Evolutionary conservation across 2,329 filamentous ascomycete genomes (phyloP).

Genomic region (Paecilomyces formosus): DNA sequence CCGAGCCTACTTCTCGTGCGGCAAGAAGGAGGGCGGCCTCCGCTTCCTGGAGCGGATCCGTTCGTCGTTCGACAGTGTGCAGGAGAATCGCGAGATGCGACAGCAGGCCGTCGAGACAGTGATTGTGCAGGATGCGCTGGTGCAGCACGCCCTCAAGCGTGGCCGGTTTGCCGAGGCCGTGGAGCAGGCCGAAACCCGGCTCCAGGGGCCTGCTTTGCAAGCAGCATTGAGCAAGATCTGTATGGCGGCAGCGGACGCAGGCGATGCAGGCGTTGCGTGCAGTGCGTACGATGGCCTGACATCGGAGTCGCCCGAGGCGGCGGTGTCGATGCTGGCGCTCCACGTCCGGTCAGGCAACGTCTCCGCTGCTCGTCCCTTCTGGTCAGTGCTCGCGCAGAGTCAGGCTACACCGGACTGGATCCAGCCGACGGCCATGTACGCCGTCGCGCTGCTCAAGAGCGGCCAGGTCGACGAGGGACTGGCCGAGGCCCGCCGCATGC

Average conservation of each 20-base stretch:
- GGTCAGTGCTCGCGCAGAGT: constrained; percentile 60
- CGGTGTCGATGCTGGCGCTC: constrained; percentile 79
- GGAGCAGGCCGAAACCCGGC: constrained; percentile 55
- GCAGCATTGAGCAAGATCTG: constrained; percentile 67
- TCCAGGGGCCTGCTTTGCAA: constrained; percentile 53
- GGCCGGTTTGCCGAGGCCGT: constrained; percentile 68
- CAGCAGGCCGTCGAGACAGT: constrained; percentile 60
- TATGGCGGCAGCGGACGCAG: constrained; percentile 70
- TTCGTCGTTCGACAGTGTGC: constrained; percentile 42
- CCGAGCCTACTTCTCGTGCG: constrained; percentile 76
- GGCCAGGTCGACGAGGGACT: constrained; percentile 79
- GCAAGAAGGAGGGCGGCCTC: constrained; percentile 71
- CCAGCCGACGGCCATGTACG: constrained; percentile 85
- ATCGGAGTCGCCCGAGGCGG: constrained; percentile 44
- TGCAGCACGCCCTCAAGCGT: constrained; percentile 66
- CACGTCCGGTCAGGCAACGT: constrained; percentile 78
- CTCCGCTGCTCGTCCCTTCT: constrained; percentile 68
- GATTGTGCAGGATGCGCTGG: constrained; percentile 66
- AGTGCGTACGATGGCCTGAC: constrained; percentile 58
- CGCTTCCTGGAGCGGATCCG: constrained; percentile 81
- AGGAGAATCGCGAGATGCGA: constrained; percentile 47
- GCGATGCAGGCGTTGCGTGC: constrained; percentile 60
- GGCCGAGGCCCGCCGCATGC: constrained; percentile 74
- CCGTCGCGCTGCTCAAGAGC: constrained; percentile 76
- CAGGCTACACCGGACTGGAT: constrained; percentile 60